A percentile compares a stretch with the other conserved stretches of the same genome.
Evolutionary conservation across 2,329 filamentous ascomycete species (phyloP).

Genomic region (Ophiostoma montium): DNA sequence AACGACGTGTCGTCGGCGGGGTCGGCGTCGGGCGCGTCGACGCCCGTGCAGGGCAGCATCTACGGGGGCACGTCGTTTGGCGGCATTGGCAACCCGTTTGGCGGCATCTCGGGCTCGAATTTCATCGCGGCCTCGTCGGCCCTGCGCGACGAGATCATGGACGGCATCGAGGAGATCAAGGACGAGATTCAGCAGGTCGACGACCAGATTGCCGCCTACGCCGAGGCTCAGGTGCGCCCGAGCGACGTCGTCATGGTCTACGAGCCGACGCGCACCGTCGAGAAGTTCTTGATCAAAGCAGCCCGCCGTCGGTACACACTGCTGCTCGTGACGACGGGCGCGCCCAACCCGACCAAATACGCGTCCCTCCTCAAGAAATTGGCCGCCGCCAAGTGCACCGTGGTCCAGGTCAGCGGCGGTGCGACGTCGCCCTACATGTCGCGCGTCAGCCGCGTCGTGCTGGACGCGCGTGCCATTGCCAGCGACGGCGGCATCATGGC

Average conservation of each 20-base stretch:
- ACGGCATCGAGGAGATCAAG: slow-evolving; percentile 89
- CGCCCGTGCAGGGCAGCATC: slow-evolving; percentile 25
- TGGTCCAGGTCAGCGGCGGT: slow-evolving; percentile 72
- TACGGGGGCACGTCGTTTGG: neutral
- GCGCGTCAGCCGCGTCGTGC: slow-evolving; percentile 84
- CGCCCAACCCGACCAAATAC: slow-evolving; percentile 22
- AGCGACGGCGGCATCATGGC: slow-evolving; percentile 79
- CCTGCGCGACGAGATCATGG: slow-evolving; percentile 78
- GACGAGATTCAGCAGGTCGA: slow-evolving; percentile 90
- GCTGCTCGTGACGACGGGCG: slow-evolving; percentile 43
- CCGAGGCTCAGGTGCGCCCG: slow-evolving; percentile 83
- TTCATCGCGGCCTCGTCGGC: no score
- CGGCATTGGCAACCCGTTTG: neutral
- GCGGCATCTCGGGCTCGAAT: neutral
- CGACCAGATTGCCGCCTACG: slow-evolving; percentile 78
- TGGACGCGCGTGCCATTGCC: slow-evolving; percentile 75
- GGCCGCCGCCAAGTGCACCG: slow-evolving; percentile 60
- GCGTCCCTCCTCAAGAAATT: slow-evolving; percentile 62
- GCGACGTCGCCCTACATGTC: slow-evolving; percentile 91
- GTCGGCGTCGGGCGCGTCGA: slow-evolving; percentile 30
- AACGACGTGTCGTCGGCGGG: slow-evolving; percentile 6
- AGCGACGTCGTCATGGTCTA: slow-evolving; percentile 88
- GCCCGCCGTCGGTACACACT: slow-evolving; percentile 91
- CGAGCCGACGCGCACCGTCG: slow-evolving; percentile 72
- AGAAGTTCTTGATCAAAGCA: slow-evolving; percentile 77